Base-by-base conservation (phyloP, 306 rosid species). In the Sphenostylis stenocarpa region DNA sequence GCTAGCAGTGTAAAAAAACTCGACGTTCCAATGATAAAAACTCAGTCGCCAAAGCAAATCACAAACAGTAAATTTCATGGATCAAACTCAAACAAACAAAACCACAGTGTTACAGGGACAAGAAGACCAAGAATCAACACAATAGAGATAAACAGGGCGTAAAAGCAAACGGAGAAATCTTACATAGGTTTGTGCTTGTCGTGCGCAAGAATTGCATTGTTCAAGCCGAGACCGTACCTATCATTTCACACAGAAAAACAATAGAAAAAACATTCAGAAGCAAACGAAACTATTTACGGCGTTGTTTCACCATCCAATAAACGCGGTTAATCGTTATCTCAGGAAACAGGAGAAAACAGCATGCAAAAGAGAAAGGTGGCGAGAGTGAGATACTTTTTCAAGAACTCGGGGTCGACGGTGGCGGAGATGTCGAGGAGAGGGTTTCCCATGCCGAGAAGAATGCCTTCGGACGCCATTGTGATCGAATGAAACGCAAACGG, bases 371-470 rank as follows among this genome's bases (percentile, higher is more conserved):
- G 33, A 49, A 51, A 19, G 53, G 23, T 36, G 15, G 8, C 2
- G 23, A 7, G 56, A 49, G 39, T 0, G 29, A 57, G 85, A 47
- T 80, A 90, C 96, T 84, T 92, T 21, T 85, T 52, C 72, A 92
- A 57, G 83, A 88, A 90, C 4, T 73, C 85, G 0, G 87, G 80
- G 43, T 90, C 92, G 11, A 90, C 96, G 52, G 83, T 83, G 56
- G 91, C 91, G 1, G 96, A 90, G 61, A 92, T 87, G 80, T 92
- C 97, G 3, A 92, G 96, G 4, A 92, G 88, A 49, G 97, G 97
- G 56, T 92, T 92, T 2, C 97, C 96, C 93, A 92, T 90, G 1
- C 97, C 96, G 73, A 92, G 17, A 17, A 92, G 89, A 56, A 92
- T 56, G 49, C 85, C 86, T 45, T 92, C 91, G 77, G 26, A 65